Evolutionary conservation across 441 rosid genomes (phyloP).

Genomic region (Gossypium trilobum): DNA sequence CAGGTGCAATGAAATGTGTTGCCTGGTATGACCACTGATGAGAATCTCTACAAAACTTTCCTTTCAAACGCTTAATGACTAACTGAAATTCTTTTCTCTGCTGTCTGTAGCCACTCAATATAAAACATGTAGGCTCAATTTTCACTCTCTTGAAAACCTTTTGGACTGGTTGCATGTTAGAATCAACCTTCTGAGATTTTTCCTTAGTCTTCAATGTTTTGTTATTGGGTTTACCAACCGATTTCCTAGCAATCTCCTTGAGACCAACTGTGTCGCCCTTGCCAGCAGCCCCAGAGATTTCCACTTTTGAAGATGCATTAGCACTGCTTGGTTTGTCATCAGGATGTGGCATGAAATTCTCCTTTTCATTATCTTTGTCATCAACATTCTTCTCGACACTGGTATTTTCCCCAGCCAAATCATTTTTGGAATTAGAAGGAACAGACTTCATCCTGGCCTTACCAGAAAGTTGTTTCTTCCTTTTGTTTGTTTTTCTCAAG

Average conservation of each 20-base stretch:
- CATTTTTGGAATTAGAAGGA: slow-evolving; percentile 21
- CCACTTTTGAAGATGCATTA: slow-evolving; percentile 13
- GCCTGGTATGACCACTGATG: slow-evolving; percentile 97
- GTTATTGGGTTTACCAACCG: slow-evolving; percentile 25
- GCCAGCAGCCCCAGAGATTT: slow-evolving; percentile 24
- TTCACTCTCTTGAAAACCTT: slow-evolving; percentile 22
- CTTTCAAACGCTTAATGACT: slow-evolving; percentile 54
- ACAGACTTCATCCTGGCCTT: slow-evolving; percentile 24
- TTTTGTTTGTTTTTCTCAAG: slow-evolving; percentile 16
- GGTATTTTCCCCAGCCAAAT: slow-evolving; percentile 7
- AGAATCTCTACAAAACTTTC: slow-evolving; percentile 73
- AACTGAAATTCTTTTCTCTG: slow-evolving; percentile 73
- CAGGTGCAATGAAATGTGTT: slow-evolving; percentile 70
- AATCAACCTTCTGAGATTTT: slow-evolving; percentile 23
- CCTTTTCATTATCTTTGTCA: slow-evolving; percentile 20
- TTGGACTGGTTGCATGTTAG: slow-evolving; percentile 16
- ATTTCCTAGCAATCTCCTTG: slow-evolving; percentile 23
- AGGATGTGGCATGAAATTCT: slow-evolving; percentile 15
- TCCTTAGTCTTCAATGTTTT: slow-evolving; percentile 21
- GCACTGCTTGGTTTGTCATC: slow-evolving; percentile 19
- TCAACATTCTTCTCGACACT: slow-evolving; percentile 10
- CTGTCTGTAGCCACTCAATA: slow-evolving; percentile 57
- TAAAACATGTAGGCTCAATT: slow-evolving; percentile 45
- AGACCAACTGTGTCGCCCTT: slow-evolving; percentile 30
- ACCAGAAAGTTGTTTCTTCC: slow-evolving; percentile 19